phyloP scores from a whole-genome alignment of 2,329 filamentous ascomycete species.

The Madurella fahalii region DNA sequence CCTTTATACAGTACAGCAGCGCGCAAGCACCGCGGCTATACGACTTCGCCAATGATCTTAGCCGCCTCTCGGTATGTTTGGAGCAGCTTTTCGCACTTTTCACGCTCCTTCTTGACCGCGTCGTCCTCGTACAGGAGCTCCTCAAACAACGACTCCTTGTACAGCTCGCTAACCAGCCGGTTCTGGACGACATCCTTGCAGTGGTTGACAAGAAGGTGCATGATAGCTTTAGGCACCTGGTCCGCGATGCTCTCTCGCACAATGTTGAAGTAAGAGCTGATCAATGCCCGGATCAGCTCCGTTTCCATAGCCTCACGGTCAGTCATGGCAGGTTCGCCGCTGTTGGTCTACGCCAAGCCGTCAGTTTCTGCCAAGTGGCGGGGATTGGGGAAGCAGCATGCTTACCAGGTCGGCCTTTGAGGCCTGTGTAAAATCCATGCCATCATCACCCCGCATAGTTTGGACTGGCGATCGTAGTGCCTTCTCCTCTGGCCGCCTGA shows the following conservation, averaged over 20 bases:
- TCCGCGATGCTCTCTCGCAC: slow-evolving; percentile 98
- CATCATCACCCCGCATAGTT: slow-evolving; percentile 36
- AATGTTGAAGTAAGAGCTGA: slow-evolving; percentile 98
- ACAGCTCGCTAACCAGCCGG: slow-evolving; percentile 88
- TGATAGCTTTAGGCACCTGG: slow-evolving; percentile 96
- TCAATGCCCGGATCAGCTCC: slow-evolving; percentile 91
- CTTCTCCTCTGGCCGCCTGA: slow-evolving; percentile 65
- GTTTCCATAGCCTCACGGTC: slow-evolving; percentile 97
- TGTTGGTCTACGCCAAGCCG: slow-evolving; percentile 43
- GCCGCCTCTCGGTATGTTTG: slow-evolving; percentile 95
- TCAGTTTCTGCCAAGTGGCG: slow-evolving; percentile 23
- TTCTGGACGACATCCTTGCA: slow-evolving; percentile 98
- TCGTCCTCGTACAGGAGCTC: slow-evolving; percentile 97
- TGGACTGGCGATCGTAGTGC: slow-evolving; percentile 48
- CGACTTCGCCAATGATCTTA: slow-evolving; percentile 95
- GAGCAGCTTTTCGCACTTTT: slow-evolving; percentile 96
- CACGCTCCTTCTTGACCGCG: slow-evolving; percentile 91
- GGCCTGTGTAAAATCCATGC: slow-evolving; percentile 40
- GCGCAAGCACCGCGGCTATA: slow-evolving; percentile 48
- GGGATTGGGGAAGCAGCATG: slow-evolving; percentile 21
- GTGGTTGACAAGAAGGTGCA: slow-evolving; percentile 98
- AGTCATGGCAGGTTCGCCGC: slow-evolving; percentile 79
- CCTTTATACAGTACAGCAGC: slow-evolving; percentile 1
- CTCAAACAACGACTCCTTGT: slow-evolving; percentile 85
- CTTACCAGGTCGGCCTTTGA: slow-evolving; percentile 57